These are phyloP conservation scores for Ustilago nuda DNA, from an alignment of 1,284 basidiomycete genomes.

Conservation along the genomic window DNA sequence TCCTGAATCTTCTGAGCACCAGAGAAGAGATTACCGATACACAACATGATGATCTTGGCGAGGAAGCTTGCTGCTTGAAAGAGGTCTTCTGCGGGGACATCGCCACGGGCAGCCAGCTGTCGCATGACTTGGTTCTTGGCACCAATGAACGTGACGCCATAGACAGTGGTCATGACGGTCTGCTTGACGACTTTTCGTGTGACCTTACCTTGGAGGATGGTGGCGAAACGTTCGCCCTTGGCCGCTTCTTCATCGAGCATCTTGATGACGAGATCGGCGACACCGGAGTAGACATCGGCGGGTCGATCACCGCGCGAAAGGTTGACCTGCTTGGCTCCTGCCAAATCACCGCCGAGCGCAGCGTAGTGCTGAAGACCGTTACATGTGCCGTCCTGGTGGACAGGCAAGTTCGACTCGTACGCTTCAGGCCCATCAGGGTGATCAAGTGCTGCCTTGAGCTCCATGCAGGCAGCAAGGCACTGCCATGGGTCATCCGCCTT, in stretches of 20 bases:
- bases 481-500: conserved; percentile 97
- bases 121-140: conserved; percentile 94
- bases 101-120: conserved; percentile 83
- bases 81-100: conserved; percentile 79
- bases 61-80: conserved; percentile 86
- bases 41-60: conserved; percentile 64
- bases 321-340: conserved; percentile 93
- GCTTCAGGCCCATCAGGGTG: conserved; percentile 77
- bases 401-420: conserved; percentile 83
- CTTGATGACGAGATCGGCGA: conserved; percentile 75
- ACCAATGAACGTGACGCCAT: conserved; percentile 95
- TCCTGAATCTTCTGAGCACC: conserved; percentile 91
- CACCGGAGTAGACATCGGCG: conserved; percentile 94
- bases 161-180: conserved; percentile 99
- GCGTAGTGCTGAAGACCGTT: conserved; percentile 99
- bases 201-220: conserved; percentile 81
- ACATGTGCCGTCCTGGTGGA: conserved; percentile 98
- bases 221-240: conserved; percentile 75
- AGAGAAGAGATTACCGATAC: conserved; percentile 89
- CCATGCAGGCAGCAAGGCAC: conserved; percentile 90
- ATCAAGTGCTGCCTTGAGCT: conserved; percentile 78
- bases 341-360: conserved; percentile 90
- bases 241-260: conserved; percentile 73
- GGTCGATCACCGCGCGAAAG: conserved; percentile 85
- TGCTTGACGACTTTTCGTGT: conserved; percentile 97